These are phyloP conservation scores for Sideroxylon spinosum DNA, from an alignment of 179 eudicot species.

Conservation along the genomic window DNA sequence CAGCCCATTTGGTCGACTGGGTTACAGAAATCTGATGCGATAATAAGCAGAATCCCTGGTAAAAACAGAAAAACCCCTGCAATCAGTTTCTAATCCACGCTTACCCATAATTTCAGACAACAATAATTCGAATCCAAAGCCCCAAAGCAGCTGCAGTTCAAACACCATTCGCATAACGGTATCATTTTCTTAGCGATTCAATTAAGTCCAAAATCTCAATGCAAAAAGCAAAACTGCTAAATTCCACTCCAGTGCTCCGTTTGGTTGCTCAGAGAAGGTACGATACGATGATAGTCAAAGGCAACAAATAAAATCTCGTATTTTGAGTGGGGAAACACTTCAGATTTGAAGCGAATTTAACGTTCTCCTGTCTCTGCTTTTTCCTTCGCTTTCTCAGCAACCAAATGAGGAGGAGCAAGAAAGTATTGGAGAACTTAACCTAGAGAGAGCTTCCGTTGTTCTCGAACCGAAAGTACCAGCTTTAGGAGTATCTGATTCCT, in stretches of 20 bases:
- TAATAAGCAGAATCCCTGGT: not conserved
- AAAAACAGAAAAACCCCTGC: not conserved
- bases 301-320: too few relatives aligned
- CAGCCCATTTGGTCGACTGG: not conserved
- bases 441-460: not conserved
- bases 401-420: not conserved
- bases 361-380: not conserved
- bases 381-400: not conserved
- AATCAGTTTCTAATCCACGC: slow-evolving; percentile 1
- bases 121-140: not conserved
- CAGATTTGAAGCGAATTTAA: not conserved
- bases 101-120: not conserved
- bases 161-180: not conserved
- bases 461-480: not conserved
- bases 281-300: not conserved
- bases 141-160: not conserved
- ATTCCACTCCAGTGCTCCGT: too few relatives aligned
- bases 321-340: not conserved
- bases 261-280: not conserved
- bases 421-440: not conserved
- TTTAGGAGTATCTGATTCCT: not conserved
- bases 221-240: not conserved
- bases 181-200: not conserved
- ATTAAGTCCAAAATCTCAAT: not conserved
- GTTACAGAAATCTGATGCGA: slow-evolving; percentile 12